These are phyloP conservation scores for Batrachochytrium dendrobatidis DNA, from an alignment of 371 early-diverging fungal genomes.

Conservation along the genomic window DNA sequence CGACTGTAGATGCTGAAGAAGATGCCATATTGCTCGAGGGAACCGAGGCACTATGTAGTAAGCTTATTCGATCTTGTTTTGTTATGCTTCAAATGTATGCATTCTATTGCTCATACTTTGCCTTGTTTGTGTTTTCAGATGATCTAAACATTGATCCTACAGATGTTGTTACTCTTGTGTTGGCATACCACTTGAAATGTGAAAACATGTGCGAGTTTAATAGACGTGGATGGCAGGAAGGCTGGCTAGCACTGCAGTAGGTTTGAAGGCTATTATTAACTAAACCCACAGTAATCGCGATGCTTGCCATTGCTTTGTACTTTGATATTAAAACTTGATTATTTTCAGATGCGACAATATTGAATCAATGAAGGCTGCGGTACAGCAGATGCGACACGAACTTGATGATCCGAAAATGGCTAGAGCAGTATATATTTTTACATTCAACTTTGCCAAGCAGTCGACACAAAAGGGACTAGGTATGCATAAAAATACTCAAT, in stretches of 20 bases:
- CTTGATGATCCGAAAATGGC: conserved; percentile 50
- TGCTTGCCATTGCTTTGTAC: neutral
- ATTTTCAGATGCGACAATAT: conserved; percentile 52
- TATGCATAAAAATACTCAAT: conserved; percentile 24
- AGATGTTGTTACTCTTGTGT: conserved; percentile 63
- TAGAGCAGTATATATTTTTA: conserved; percentile 67
- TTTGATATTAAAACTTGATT: conserved; percentile 7
- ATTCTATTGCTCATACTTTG: neutral
- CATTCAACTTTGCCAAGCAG: conserved; percentile 62
- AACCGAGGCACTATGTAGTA: conserved; percentile 55
- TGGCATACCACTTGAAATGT: conserved; percentile 64
- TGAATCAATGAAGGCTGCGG: conserved; percentile 50
- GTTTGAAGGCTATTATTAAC: neutral
- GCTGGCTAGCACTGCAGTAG: conserved; percentile 59
- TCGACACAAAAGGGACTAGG: conserved; percentile 71
- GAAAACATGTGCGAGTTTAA: conserved; percentile 73
- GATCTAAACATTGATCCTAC: conserved; percentile 73
- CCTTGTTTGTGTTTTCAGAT: conserved; percentile 13
- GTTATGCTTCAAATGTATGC: neutral
- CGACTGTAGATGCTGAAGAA: conserved; percentile 50
- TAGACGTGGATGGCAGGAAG: conserved; percentile 49
- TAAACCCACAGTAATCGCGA: neutral
- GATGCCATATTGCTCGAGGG: conserved; percentile 68
- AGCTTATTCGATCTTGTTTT: conserved; percentile 3
- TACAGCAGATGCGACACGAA: conserved; percentile 45